These are phyloP conservation scores for Neurospora intermedia DNA, from an alignment of 495 filamentous ascomycete species.

Conservation along the genomic window DNA sequence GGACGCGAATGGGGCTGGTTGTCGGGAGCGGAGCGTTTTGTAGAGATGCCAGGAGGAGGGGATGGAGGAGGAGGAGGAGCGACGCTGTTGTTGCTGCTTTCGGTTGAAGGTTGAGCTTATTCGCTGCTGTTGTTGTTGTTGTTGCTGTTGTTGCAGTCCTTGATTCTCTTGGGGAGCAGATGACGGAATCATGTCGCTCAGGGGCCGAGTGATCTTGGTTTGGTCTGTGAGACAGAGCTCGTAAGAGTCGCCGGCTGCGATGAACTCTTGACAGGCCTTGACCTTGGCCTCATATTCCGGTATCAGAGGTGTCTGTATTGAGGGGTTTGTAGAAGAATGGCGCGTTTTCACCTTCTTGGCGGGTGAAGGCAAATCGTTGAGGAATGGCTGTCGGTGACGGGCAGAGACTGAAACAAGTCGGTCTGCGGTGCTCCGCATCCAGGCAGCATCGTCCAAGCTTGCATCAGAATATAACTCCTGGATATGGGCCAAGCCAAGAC, in stretches of 20 bases:
- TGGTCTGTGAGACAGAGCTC: conserved; percentile 83
- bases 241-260: conserved; percentile 77
- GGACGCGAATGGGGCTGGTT: conserved; percentile 80
- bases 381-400: neutral
- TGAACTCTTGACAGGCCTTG: conserved; percentile 54
- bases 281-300: conserved; percentile 54
- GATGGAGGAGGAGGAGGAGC: neutral
- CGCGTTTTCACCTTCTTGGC: conserved; percentile 5
- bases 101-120: conserved; percentile 6
- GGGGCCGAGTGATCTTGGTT: conserved; percentile 44
- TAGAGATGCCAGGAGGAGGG: conserved; percentile 58
- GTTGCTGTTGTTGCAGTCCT: conserved; percentile 4
- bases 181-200: conserved; percentile 38
- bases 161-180: conserved; percentile 36
- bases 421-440: conserved; percentile 21
- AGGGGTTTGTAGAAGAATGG: conserved; percentile 12
- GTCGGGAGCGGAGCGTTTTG: conserved; percentile 54
- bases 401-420: conserved; percentile 18
- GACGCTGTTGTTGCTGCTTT: conserved; percentile 2
- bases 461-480: conserved; percentile 44
- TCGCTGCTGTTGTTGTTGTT: conserved; percentile 2
- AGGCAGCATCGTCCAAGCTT: conserved; percentile 19
- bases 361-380: neutral
- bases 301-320: conserved; percentile 37
- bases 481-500: conserved; percentile 46